Evolutionary conservation across 1,284 basidiomycete species (phyloP), one percentile per base, ranked within the genome.

Genomic region (Malassezia sympodialis): DNA sequence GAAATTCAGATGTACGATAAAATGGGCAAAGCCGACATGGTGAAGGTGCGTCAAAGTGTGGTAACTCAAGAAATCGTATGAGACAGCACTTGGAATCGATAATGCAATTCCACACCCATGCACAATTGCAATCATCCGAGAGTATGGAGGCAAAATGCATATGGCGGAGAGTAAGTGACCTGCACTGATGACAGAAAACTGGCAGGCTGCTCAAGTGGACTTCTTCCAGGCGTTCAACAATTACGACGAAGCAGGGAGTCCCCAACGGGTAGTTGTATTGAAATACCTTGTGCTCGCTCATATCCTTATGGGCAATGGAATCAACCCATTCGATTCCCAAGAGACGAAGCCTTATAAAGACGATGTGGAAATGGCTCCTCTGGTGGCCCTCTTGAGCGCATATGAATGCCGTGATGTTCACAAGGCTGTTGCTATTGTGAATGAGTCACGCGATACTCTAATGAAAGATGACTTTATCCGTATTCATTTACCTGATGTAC

Each of bases 101-200:
- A 93, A 90, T 30, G 94, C 94, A 8, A 96, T 99, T 58, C 91
- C 93, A 10, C 94, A 98, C 77, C 94, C 94, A 8, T 83, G 90
- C 24, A 96, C 98, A 70, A 90, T 96, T 86, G 94, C 93, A 49
- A 88, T 96, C 51, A 98, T 99, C 76, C 89, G 91, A 70, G 94
- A 99, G 76, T 96, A 93, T 65, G 94, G 94, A 12, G 94, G 94
- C 8, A 99, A 98, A 78, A 99, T 99, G 94, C 96, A 94, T 89
- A 98, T 99, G 94, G 89, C 88, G 55, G 94, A 98, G 79, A 87
- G 91, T 87, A 75, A 67, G 85, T 79, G 21, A 4, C 12, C 11
- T 27, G 0, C 37, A 15, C 35, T 56, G 26, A 51, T 31, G 43
- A 19, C 67, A 90, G 88, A 87, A 61, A 86, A 94, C 77, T 99